Evolutionary conservation across 2,329 filamentous ascomycete species (phyloP).

Genomic region (Cladophialophora exuberans): DNA sequence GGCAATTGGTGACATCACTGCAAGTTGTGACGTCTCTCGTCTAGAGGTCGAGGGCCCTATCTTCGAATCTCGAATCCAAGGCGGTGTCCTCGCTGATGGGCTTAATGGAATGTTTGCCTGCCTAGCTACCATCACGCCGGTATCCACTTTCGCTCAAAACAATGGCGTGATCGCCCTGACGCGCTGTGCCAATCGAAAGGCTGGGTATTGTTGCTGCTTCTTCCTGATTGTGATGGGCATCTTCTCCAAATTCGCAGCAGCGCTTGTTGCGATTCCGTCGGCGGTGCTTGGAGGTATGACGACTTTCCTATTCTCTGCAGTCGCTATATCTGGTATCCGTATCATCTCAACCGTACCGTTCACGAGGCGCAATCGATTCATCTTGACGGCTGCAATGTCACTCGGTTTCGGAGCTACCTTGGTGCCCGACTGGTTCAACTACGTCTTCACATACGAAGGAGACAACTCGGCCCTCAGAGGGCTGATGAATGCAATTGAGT

Average conservation of each 20-base stretch:
- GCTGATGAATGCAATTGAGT: slow-evolving; percentile 54
- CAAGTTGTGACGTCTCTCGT: slow-evolving; percentile 67
- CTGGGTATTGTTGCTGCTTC: slow-evolving; percentile 66
- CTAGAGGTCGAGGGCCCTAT: slow-evolving; percentile 65
- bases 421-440: slow-evolving; percentile 48
- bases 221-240: slow-evolving; percentile 71
- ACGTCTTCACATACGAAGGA: slow-evolving; percentile 50
- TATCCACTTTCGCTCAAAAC: slow-evolving; percentile 70
- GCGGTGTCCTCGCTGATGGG: slow-evolving; percentile 68
- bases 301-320: slow-evolving; percentile 69
- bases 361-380: slow-evolving; percentile 67
- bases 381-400: slow-evolving; percentile 64
- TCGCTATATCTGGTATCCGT: slow-evolving; percentile 67
- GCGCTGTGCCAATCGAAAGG: slow-evolving; percentile 68
- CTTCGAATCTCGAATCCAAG: slow-evolving; percentile 70
- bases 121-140: slow-evolving; percentile 68
- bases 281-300: slow-evolving; percentile 53
- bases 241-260: slow-evolving; percentile 71
- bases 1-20: slow-evolving; percentile 68
- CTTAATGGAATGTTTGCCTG: slow-evolving; percentile 66
- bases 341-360: slow-evolving; percentile 66
- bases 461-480: slow-evolving; percentile 71
- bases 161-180: slow-evolving; percentile 71
- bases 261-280: slow-evolving; percentile 66
- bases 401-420: slow-evolving; percentile 60